A percentile compares a stretch with the other conserved stretches of the same genome.
Evolutionary conservation across 1,284 basidiomycete species (phyloP).

Genomic region (Malassezia globosa): DNA sequence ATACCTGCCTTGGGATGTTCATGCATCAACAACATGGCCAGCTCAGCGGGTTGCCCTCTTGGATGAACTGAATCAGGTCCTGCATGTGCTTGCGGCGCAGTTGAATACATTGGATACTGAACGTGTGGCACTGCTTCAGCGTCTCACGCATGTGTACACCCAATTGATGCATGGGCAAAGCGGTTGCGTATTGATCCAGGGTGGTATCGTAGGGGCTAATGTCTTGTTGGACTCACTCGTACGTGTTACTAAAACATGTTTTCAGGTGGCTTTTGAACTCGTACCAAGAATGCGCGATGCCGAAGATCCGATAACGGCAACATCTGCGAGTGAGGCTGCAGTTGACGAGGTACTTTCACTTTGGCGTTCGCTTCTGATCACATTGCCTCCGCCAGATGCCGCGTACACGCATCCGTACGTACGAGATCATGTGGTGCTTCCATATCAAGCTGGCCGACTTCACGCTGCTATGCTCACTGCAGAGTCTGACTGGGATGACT

Average conservation of each 20-base stretch:
- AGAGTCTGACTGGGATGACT: constrained; percentile 17
- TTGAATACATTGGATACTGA: not conserved
- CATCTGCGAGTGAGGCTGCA: constrained; percentile 5
- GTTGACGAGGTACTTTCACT: constrained; percentile 6
- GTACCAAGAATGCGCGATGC: constrained; percentile 22
- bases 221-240: constrained; percentile 2
- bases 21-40: not conserved
- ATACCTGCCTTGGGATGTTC: not conserved
- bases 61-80: not conserved
- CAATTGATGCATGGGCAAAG: not conserved
- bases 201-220: not conserved
- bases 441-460: constrained; percentile 31
- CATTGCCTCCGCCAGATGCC: not conserved
- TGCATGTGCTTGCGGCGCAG: not conserved
- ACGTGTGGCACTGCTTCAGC: not conserved
- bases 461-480: constrained; percentile 19
- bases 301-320: too few species aligned
- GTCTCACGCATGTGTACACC: constrained; percentile 7
- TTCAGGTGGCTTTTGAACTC: constrained; percentile 12
- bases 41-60: constrained; percentile 8
- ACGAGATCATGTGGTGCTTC: constrained; percentile 27
- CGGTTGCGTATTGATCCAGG: constrained; percentile 1
- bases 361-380: constrained; percentile 6
- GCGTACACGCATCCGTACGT: constrained; percentile 25
- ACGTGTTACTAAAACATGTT: not conserved